Evolutionary conservation across 1,284 basidiomycete species (phyloP), one percentile per base, ranked within the genome.

Genomic region (Sanghuangporus sanghuang): DNA sequence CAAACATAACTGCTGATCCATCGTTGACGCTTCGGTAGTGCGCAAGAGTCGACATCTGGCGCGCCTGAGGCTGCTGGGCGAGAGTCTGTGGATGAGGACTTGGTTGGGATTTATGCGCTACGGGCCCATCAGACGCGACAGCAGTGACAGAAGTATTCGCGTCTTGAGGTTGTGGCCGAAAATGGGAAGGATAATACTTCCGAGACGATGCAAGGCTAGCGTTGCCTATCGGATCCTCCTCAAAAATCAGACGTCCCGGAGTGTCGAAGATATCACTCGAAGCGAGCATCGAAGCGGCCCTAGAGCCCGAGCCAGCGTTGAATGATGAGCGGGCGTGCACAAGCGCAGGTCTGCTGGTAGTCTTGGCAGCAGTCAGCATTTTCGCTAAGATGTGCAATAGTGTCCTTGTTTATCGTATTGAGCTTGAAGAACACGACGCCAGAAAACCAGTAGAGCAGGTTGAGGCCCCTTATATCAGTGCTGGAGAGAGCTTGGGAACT

Each of bases 191-290:
- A 40, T 44, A 42, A 23, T 57, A 57, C 38, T 18, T 23, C 7
- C 53, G 53, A 16, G 56, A 35, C 27, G 56, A 6, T 11, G n/a
- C 4, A 36, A 42, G 3, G n/a, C 18, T 27, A 11, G 56, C 21
- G 38, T 27, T 44, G 8, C 12, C 9, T 14, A 21, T 32, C 4
- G 38, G 35, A 7, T 57, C 53, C 16, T 38, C 40, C 7, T 57
- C 56, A 16, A 44, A 42, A 39, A 57, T 44, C 23, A 48, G 6
- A 12, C 56, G 56, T 6, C 44, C 56, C 23, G 56, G 56, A 3
- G 56, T 21, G 56, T 57, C 56, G n/a, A 57, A 57, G 39, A 57
- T 57, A 18, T 57, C 56, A 14, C 11, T 32, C 21, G 44, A n/a
- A 23, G 56, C 32, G 56, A 57, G 38, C 40, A 38, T 57, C 8